Evolutionary conservation across 305 asterid species (phyloP).

Genomic region (Fraxinus platypoda): DNA sequence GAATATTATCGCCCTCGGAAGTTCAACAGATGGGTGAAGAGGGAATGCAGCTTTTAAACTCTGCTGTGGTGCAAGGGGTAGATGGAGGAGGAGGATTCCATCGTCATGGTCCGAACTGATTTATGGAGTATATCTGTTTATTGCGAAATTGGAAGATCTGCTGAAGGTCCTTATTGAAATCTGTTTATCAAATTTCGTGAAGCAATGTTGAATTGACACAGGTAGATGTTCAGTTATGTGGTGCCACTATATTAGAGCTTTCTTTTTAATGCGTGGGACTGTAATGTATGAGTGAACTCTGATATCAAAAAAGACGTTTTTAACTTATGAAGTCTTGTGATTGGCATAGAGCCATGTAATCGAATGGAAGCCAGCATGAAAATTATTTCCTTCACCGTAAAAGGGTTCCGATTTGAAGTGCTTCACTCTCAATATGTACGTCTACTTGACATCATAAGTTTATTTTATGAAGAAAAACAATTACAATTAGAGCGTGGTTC

Average conservation of each 20-base stretch:
- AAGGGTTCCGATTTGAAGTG: not conserved
- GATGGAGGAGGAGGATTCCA: slow-evolving; percentile 28
- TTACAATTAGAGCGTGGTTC: not conserved
- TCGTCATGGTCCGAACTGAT: slow-evolving; percentile 29
- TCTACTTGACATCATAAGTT: not conserved
- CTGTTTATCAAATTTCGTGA: not conserved
- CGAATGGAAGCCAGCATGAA: not conserved
- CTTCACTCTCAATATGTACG: not conserved
- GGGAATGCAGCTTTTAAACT: slow-evolving; percentile 83
- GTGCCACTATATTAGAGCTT: not conserved
- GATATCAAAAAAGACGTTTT: not conserved
- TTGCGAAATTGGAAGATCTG: not conserved
- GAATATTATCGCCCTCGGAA: slow-evolving; percentile 77
- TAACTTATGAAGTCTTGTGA: not conserved
- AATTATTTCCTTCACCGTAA: not conserved
- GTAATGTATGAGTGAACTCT: slow-evolving; percentile 13
- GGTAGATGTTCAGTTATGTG: not conserved
- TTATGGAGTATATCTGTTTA: not conserved
- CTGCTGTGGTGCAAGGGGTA: slow-evolving; percentile 48
- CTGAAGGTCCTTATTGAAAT: not conserved
- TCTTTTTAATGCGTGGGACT: slow-evolving; percentile 8
- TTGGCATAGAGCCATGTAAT: not conserved
- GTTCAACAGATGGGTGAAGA: slow-evolving; percentile 94
- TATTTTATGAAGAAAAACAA: not conserved
- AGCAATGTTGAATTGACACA: not conserved